Percentiles rank a stretch among this genome's conserved stretches.
Conservation (phyloP, 2,329 filamentous ascomycete species). For the Thielaviopsis populi region DNA sequence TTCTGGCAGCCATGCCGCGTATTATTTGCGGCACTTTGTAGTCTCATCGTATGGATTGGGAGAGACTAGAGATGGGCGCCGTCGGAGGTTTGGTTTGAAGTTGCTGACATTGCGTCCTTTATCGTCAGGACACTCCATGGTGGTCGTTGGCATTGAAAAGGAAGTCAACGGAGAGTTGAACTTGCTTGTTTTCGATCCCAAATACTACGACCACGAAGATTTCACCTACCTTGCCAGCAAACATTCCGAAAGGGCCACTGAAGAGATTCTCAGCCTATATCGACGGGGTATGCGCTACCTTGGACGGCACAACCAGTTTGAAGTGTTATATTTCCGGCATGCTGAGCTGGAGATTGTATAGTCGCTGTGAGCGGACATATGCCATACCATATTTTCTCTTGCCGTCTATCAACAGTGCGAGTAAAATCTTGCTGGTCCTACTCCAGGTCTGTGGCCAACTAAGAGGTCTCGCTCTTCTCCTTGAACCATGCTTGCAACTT, state of each 20-base stretch:
- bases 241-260: conserved; percentile 21
- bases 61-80: too few relatives aligned
- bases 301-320: conserved; percentile 58
- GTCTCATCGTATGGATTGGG: too few relatives aligned
- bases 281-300: conserved; percentile 55
- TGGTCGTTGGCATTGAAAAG: conserved; percentile 71
- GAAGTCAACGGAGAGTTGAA: conserved; percentile 47
- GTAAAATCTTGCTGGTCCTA: not conserved
- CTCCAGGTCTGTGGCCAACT: not conserved
- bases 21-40: too few relatives aligned
- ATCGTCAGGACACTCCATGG: conserved; percentile 62
- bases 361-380: not conserved
- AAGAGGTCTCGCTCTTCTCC: conserved; percentile 22
- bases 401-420: not conserved
- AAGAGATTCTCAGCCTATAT: conserved; percentile 53
- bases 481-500: conserved; percentile 76
- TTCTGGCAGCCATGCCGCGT: not conserved
- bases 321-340: conserved; percentile 51
- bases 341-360: conserved; percentile 20
- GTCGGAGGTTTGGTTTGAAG: not conserved
- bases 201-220: conserved; percentile 16
- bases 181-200: conserved; percentile 74
- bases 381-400: not conserved
- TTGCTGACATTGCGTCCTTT: not conserved
- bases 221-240: conserved; percentile 1